Evolutionary conservation across 331 rosid species (phyloP).

Genomic region (Acacia concinna): DNA sequence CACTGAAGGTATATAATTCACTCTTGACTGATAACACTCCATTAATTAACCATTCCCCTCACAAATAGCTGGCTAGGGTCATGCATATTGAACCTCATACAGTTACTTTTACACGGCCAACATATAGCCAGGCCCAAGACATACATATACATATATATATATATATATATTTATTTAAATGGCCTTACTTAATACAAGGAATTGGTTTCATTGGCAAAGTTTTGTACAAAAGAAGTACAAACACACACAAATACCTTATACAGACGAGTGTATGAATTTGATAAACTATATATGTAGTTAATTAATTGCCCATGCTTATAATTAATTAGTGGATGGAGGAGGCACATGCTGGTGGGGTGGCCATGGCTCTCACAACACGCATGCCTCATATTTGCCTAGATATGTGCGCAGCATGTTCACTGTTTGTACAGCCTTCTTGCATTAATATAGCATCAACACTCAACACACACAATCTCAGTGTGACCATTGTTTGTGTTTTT

Average conservation of each 20-base stretch:
- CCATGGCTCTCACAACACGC: conserved; percentile 25
- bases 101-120: neutral
- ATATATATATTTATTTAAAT: no score
- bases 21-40: neutral
- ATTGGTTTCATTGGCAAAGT: neutral
- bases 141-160: no score
- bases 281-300: no score
- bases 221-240: neutral
- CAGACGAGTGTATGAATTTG: neutral
- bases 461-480: conserved; percentile 21
- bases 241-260: neutral
- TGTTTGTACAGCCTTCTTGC: conserved; percentile 22
- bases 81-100: neutral
- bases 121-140: neutral
- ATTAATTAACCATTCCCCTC: neutral
- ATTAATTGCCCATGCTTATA: neutral
- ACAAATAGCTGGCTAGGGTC: neutral
- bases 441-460: conserved; percentile 35
- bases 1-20: neutral
- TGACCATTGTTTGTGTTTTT: neutral
- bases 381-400: conserved; percentile 34
- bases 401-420: conserved; percentile 21
- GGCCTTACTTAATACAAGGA: neutral
- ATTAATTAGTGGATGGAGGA: conserved; percentile 19
- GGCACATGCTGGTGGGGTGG: conserved; percentile 28